Percentiles rank a stretch among this genome's conserved stretches.
Evolutionary conservation across 2,329 filamentous ascomycete genomes (phyloP).

Genomic region (Lizonia empirigonia): DNA sequence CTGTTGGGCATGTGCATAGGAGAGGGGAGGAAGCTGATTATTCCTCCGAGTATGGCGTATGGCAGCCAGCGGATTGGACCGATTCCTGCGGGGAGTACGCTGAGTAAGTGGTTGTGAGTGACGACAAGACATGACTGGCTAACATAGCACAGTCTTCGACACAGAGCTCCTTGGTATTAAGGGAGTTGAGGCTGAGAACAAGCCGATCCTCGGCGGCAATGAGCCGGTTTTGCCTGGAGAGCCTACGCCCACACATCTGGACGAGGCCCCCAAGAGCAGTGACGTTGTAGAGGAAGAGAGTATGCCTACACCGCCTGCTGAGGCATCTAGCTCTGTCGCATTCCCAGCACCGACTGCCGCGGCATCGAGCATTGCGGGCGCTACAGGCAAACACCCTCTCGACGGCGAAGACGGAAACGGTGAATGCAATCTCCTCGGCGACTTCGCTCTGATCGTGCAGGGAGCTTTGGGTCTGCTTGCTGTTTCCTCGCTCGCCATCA

Average conservation of each 20-base stretch:
- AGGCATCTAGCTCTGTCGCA: conserved; percentile 15
- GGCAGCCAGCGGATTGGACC: conserved; percentile 73
- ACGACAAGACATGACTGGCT: conserved; percentile 5
- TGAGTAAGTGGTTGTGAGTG: conserved; percentile 60
- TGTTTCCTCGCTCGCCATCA: conserved; percentile 85
- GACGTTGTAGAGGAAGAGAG: conserved; percentile 1
- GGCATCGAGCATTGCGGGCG: conserved; percentile 22
- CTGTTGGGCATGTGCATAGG: conserved; percentile 94
- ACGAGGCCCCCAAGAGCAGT: conserved; percentile 7
- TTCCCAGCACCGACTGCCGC: conserved; percentile 20
- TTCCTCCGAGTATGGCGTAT: conserved; percentile 86
- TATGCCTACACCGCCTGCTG: conserved; percentile 20
- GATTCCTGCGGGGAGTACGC: conserved; percentile 79
- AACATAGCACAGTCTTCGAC: conserved; percentile 73
- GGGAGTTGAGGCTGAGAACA: conserved; percentile 48
- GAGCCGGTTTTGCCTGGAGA: conserved; percentile 8
- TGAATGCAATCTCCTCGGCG: conserved; percentile 85
- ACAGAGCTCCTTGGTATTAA: conserved; percentile 86
- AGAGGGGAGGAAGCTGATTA: conserved; percentile 85
- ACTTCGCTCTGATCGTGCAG: conserved; percentile 91
- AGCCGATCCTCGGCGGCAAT: neutral
- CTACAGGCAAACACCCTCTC: conserved; percentile 35
- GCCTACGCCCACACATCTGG: conserved; percentile 6
- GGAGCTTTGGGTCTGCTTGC: conserved; percentile 82
- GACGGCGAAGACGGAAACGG: conserved; percentile 61